Percentiles rank a stretch among this genome's conserved stretches.
phyloP scores from a whole-genome alignment of 192 early-diverging fungal species.

The Geosiphon pyriformis region DNA sequence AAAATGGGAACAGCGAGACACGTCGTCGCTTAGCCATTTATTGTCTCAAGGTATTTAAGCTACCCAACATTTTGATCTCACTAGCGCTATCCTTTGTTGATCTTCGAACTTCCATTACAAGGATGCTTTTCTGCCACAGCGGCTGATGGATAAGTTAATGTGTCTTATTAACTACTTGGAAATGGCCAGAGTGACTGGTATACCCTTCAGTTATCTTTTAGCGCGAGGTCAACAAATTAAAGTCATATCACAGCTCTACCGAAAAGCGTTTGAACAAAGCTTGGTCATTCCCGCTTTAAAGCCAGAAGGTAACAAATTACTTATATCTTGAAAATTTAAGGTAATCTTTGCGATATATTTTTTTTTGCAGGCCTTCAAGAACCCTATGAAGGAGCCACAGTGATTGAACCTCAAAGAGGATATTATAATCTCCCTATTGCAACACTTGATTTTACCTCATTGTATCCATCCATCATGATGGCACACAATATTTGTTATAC shows the following conservation, averaged over 20 bases:
- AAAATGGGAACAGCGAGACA: conserved; percentile 93
- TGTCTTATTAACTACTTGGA: conserved; percentile 94
- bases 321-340: neutral
- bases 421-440: conserved; percentile 96
- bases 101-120: conserved; percentile 17
- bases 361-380: conserved; percentile 62
- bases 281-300: conserved; percentile 87
- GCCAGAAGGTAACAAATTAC: conserved; percentile 51
- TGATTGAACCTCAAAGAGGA: conserved; percentile 91
- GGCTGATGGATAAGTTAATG: conserved; percentile 97
- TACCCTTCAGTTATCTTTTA: conserved; percentile 91
- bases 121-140: conserved; percentile 91
- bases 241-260: conserved; percentile 94
- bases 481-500: conserved; percentile 99
- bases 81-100: neutral
- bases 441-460: conserved; percentile 94
- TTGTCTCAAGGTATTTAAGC: conserved; percentile 70
- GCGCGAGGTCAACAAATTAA: conserved; percentile 96
- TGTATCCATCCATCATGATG: conserved; percentile 99
- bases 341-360: neutral
- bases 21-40: conserved; percentile 92
- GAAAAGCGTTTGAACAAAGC: conserved; percentile 75
- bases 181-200: conserved; percentile 97
- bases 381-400: conserved; percentile 92
- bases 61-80: neutral